phyloP scores from a whole-genome alignment of 202 grass and related monocot species.

The Hordeum pubiflorum region DNA sequence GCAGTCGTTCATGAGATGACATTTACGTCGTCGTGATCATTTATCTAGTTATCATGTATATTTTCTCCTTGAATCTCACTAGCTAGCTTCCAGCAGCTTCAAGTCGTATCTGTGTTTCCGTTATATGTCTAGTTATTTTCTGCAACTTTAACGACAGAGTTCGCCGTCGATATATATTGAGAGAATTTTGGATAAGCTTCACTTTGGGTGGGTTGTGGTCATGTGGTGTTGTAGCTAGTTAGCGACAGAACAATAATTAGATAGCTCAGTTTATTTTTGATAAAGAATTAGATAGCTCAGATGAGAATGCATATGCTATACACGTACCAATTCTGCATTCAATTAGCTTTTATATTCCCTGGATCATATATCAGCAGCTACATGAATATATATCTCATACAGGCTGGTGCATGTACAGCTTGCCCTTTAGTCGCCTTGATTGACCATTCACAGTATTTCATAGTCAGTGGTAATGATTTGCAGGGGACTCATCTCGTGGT shows the following conservation, averaged over 20 bases:
- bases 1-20: not conserved
- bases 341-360: not conserved
- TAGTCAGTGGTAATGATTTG: constrained; percentile 35
- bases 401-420: not conserved
- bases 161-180: not conserved
- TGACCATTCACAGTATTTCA: constrained; percentile 16
- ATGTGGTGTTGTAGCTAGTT: not conserved
- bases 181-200: not conserved
- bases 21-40: constrained; percentile 11
- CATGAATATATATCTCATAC: not conserved
- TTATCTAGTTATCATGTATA: constrained; percentile 6
- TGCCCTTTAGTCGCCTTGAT: not conserved
- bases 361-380: not conserved
- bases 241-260: not conserved
- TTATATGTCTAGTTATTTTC: not conserved
- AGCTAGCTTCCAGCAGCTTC: not conserved
- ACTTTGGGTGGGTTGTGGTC: not conserved
- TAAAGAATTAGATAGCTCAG: not conserved
- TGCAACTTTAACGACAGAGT: not conserved
- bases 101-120: not conserved
- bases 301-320: not conserved
- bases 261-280: not conserved
- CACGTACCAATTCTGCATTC: not conserved
- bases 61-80: not conserved
- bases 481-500: constrained; percentile 32